Evolutionary conservation across 208 protist genomes (phyloP), one percentile per base, ranked within the genome.

Genomic region (Tetramitus jugosus): DNA sequence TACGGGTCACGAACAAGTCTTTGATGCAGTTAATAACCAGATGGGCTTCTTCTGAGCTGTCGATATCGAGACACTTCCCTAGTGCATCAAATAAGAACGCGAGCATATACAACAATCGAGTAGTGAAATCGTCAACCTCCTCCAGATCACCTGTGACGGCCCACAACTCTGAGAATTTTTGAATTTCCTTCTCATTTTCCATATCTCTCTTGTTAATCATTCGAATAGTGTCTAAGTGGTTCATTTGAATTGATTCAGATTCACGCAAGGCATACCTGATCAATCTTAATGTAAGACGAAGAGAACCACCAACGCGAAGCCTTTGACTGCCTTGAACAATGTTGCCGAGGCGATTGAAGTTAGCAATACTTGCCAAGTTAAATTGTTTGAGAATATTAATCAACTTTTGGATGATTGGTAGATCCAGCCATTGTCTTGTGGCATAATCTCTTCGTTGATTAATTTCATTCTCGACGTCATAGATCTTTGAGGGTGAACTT

Each of bases 61-160:
- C 33, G 7, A 14, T 35, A 42, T 71, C 62, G 0, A 71, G 13
- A 17, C 43, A 49, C 31, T 14, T 14, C 43, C 35, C 23, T 14
- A 71, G 33, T 7, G 20, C 49, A 71, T 71, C 39, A 33, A 71
- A 71, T 39, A 49, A 46, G 26, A 49, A 29, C 3, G 64, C 64
- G 7, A 77, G 23, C 6, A 77, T 67, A 35, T 13, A 49, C 42
- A 77, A 43, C 2, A 77, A 60, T 42, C 72, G 39, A 60, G 14
- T 67, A 46, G 52, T 23, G 31, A 60, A 77, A n/a, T 60, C 72
- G 6, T 77, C 72, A 45, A 26, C 35, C 4, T 77, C 39, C 39
- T 77, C 72, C 31, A 77, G n/a, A 60, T 77, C 42, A 6, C 72
- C 72, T 4, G 72, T 77, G 2, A 60, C 39, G 7, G 72, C 60